Evolutionary conservation across 2,329 filamentous ascomycete species (phyloP), one percentile per base, ranked within the genome.

Genomic region (Fusarium sp.): DNA sequence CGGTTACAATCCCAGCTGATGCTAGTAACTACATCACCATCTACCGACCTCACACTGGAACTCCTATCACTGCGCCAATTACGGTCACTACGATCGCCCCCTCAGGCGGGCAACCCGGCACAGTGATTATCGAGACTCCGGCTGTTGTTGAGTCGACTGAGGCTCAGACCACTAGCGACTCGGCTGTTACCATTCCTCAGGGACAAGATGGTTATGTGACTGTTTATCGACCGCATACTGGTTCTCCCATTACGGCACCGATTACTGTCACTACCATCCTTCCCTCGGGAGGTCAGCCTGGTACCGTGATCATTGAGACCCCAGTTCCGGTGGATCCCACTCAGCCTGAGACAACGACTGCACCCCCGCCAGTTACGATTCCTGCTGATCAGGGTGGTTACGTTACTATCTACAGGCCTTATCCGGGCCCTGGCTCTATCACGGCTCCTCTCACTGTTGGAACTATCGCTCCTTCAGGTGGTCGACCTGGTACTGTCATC

Each of bases 41-140:
- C n/a, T 70, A 65, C 33, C 55, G 68, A 7, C 64, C 61, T 3
- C 68, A 70, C 36, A 54, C 61, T 13, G 68, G 68, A 9, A 16
- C 34, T 23, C 55, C 51, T 1, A 70, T 69, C 34, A 70, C 67
- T 34, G 67, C 34, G 8, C 67, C 59, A n/a, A 58, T 69, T 9
- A 70, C 67, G 44, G 67, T 68, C 55, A 68, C 67, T 55, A 68
- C 67, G 38, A 70, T 69, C 64, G 63, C 59, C 54, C 67, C 67
- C 29, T 50, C 63, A 16, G 67, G 55, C 54, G 67, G 67, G 56
- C 67, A 69, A 33, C 67, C 67, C 13, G 67, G 67, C 23, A 69
- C 66, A 1, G 66, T 69, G 23, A 67, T 69, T 8, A 69, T 69
- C 13, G 67, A 69, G 58, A 69, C 67, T 2, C 67, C 67, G 31